A percentile compares a stretch with the other conserved stretches of the same genome.
Conservation (phyloP, 2,329 filamentous ascomycete species). For the Coniochaeta prunicola region DNA sequence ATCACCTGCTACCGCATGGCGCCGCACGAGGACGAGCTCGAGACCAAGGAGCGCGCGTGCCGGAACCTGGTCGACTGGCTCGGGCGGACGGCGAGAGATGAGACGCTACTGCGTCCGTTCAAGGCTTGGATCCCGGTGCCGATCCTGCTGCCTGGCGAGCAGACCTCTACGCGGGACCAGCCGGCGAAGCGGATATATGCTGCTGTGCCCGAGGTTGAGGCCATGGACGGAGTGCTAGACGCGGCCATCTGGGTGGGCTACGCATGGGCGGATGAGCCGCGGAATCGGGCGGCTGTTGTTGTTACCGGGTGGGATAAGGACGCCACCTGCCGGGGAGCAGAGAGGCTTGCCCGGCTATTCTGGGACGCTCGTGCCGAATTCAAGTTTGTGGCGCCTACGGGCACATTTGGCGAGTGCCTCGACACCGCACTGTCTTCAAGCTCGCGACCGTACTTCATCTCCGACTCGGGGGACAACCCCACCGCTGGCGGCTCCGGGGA, state of each 20-base stretch:
- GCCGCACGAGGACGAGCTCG: slow-evolving; percentile 41
- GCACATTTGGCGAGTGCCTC: slow-evolving; percentile 37
- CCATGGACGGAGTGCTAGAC: slow-evolving; percentile 33
- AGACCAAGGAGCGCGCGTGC: slow-evolving; percentile 44
- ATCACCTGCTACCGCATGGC: slow-evolving; percentile 47
- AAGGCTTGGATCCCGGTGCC: slow-evolving; percentile 47
- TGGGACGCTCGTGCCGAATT: slow-evolving; percentile 40
- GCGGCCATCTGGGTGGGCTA: slow-evolving; percentile 50
- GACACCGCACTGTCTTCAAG: slow-evolving; percentile 32
- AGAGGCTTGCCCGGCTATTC: slow-evolving; percentile 36
- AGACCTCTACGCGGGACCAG: slow-evolving; percentile 46
- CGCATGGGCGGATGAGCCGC: slow-evolving; percentile 47
- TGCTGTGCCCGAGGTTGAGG: slow-evolving; percentile 35
- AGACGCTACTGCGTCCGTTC: slow-evolving; percentile 25
- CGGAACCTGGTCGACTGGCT: slow-evolving; percentile 37
- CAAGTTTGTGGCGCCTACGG: slow-evolving; percentile 44
- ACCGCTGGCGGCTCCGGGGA: slow-evolving; percentile 48
- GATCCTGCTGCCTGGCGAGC: slow-evolving; percentile 44
- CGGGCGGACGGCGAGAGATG: slow-evolving; percentile 5
- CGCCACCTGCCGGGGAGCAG: slow-evolving; percentile 29
- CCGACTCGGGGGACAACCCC: slow-evolving; percentile 48
- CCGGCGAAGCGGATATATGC: slow-evolving; percentile 43
- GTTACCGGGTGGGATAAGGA: slow-evolving; percentile 42
- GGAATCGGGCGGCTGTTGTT: slow-evolving; percentile 41
- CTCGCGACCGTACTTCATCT: slow-evolving; percentile 42